Percentiles rank a stretch among this genome's conserved stretches.
These are phyloP conservation scores for Nicotiana knightiana DNA, from an alignment of 257 asterid genomes.

Conservation along the genomic window DNA sequence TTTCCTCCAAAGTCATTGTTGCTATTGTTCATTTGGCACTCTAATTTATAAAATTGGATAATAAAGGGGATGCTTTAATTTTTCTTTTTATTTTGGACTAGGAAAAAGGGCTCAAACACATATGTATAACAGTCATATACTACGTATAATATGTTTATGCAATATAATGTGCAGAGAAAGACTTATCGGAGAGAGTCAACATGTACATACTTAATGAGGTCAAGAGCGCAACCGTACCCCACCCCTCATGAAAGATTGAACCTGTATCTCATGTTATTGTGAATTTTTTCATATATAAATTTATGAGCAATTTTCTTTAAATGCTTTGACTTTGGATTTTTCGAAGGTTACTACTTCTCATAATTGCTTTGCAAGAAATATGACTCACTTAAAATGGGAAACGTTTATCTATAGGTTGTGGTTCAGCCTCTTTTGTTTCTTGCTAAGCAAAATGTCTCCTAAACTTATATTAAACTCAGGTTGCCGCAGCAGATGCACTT, in stretches of 20 bases:
- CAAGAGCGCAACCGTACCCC: neutral
- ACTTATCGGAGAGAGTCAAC: neutral
- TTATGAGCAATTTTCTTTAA: neutral
- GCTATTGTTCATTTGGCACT: neutral
- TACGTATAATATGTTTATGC: neutral
- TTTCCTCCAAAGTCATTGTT: neutral
- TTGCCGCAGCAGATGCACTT: constrained; percentile 69
- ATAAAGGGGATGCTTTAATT: neutral
- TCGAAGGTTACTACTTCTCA: neutral
- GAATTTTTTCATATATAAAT: neutral
- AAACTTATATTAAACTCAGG: constrained; percentile 34
- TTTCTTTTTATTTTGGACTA: neutral
- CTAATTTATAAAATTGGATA: neutral
- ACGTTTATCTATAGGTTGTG: neutral
- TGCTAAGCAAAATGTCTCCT: neutral
- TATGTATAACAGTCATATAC: neutral
- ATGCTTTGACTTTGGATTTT: neutral
- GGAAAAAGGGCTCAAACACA: neutral
- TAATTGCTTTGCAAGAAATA: neutral
- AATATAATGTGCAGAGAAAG: neutral
- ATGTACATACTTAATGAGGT: neutral
- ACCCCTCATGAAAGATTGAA: neutral
- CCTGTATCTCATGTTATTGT: neutral
- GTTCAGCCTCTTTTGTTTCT: neutral
- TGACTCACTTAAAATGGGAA: neutral